A percentile compares a stretch with the other conserved stretches of the same genome.
Conservation (phyloP, 345 rosid species). For the Salix exigua region DNA sequence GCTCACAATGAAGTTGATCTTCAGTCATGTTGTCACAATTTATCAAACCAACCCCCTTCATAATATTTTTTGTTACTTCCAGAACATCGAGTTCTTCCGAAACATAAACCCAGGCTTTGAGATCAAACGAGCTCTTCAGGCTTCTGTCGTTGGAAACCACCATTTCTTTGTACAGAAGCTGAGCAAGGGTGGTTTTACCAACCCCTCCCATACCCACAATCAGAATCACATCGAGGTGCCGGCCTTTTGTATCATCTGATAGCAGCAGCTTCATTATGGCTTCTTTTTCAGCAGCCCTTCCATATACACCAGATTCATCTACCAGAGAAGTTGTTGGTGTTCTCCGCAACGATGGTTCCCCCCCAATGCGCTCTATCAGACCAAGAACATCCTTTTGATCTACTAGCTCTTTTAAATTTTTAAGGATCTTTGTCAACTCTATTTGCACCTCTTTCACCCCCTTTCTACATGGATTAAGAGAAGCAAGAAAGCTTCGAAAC, state of each 20-base stretch:
- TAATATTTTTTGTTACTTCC: not conserved
- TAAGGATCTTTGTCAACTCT: conserved; percentile 2
- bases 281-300: conserved; percentile 15
- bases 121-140: not conserved
- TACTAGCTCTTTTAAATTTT: conserved; percentile 7
- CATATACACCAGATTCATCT: conserved; percentile 20
- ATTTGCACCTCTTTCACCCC: not conserved
- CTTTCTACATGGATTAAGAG: conserved; percentile 8
- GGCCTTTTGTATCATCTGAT: not conserved
- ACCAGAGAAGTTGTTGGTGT: conserved; percentile 13
- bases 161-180: not conserved
- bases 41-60: not conserved
- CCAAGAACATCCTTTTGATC: conserved; percentile 17
- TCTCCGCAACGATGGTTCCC: not conserved
- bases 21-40: not conserved
- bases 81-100: not conserved
- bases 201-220: conserved; percentile 19
- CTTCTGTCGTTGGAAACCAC: not conserved
- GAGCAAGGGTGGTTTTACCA: conserved; percentile 5
- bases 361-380: conserved; percentile 2
- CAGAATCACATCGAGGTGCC: conserved; percentile 8
- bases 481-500: not conserved
- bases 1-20: too few species aligned
- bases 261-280: not conserved
- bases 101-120: conserved; percentile 3